Evolutionary conservation across 768 basidiomycete species (phyloP).

Genomic region (Hygrophorus pudorinus): DNA sequence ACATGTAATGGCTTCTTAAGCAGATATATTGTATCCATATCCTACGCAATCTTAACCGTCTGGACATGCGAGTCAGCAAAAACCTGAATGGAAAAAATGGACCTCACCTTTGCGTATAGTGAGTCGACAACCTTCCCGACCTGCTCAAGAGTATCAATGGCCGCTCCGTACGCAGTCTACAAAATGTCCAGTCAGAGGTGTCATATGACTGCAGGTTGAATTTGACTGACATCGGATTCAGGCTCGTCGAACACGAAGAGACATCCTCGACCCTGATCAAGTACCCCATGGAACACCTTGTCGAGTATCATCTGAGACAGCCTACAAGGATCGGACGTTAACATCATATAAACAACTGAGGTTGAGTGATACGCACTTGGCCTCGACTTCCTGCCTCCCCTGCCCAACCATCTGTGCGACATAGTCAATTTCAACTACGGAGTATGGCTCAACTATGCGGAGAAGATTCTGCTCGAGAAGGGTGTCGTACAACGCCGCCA

Average conservation of each 20-base stretch:
- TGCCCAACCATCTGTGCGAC: conserved; percentile 85
- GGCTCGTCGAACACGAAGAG: conserved; percentile 84
- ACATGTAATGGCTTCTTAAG: neutral
- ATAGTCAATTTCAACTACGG: conserved; percentile 81
- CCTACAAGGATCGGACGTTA: conserved; percentile 29
- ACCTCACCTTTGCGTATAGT: conserved; percentile 67
- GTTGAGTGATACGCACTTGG: conserved; percentile 52
- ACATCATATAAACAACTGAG: neutral
- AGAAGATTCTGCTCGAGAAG: conserved; percentile 92
- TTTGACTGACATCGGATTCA: conserved; percentile 65
- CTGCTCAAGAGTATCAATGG: conserved; percentile 83
- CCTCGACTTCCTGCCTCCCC: conserved; percentile 80
- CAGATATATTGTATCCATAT: neutral
- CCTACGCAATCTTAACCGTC: conserved; percentile 35
- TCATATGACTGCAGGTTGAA: conserved; percentile 2
- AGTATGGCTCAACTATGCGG: conserved; percentile 94
- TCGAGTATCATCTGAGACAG: conserved; percentile 98
- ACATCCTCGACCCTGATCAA: conserved; percentile 94
- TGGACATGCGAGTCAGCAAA: conserved; percentile 8
- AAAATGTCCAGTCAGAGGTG: neutral
- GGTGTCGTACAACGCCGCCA: conserved; percentile 91
- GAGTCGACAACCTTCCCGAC: conserved; percentile 92
- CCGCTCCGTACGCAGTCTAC: conserved; percentile 81
- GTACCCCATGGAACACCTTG: conserved; percentile 85
- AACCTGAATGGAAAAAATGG: neutral